Conservation (phyloP, 2,329 filamentous ascomycete species). For the Neopestalotiopsis rosae region DNA sequence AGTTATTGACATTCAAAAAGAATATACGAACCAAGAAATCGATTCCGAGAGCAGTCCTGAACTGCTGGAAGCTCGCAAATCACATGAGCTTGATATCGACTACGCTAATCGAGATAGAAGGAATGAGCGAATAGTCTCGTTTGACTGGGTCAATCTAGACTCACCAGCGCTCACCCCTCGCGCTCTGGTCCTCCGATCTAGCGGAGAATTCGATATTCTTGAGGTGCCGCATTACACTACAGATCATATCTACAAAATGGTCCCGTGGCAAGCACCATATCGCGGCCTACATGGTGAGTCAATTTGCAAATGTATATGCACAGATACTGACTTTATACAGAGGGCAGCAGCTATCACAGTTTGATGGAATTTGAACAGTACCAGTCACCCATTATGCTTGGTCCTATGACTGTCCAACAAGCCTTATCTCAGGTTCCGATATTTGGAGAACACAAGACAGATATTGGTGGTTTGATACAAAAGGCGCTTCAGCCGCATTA, state of each 20-base stretch:
- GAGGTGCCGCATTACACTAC: conserved; percentile 64
- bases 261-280: conserved; percentile 66
- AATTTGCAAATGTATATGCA: neutral
- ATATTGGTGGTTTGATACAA: conserved; percentile 48
- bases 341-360: conserved; percentile 56
- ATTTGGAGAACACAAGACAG: conserved; percentile 58
- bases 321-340: conserved; percentile 42
- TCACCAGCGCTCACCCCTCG: conserved; percentile 61
- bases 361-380: conserved; percentile 64
- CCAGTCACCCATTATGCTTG: conserved; percentile 58
- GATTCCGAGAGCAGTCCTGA: conserved; percentile 57
- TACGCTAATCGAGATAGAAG: conserved; percentile 57
- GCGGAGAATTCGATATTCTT: conserved; percentile 65
- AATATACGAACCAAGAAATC: conserved; percentile 49
- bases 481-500: conserved; percentile 43
- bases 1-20: conserved; percentile 62
- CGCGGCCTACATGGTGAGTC: conserved; percentile 58
- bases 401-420: conserved; percentile 58
- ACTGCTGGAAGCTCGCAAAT: conserved; percentile 63
- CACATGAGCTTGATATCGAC: conserved; percentile 66
- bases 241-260: conserved; percentile 63
- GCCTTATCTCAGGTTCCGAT: conserved; percentile 59
- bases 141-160: conserved; percentile 69
- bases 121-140: conserved; percentile 68
- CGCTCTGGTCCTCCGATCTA: conserved; percentile 64